phyloP scores from a whole-genome alignment of 495 filamentous ascomycete species.

The Neurospora cerealis region DNA sequence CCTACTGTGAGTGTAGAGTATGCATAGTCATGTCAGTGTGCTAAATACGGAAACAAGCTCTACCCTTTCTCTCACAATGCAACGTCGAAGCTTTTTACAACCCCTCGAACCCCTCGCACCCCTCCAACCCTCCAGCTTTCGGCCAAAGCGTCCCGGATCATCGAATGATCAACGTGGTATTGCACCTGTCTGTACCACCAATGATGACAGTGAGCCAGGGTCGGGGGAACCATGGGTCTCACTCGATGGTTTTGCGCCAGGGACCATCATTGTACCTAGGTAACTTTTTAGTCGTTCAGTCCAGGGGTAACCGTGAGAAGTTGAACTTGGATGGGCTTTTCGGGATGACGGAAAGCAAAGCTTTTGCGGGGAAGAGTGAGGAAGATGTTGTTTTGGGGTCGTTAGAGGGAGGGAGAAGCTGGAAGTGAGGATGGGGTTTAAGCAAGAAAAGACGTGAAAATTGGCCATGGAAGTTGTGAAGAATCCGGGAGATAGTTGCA shows the following conservation, averaged over 20 bases:
- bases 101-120: not conserved
- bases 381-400: no score
- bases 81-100: not conserved
- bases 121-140: no score
- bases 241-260: not conserved
- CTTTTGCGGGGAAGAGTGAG: no score
- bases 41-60: not conserved
- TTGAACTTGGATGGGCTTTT: not conserved
- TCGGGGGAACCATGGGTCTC: not conserved
- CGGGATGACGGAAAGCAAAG: not conserved
- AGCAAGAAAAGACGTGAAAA: no score
- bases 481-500: no score
- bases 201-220: not conserved
- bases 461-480: no score
- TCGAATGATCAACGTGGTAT: not conserved
- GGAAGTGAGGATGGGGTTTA: no score
- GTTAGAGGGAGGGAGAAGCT: no score
- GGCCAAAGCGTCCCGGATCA: not conserved
- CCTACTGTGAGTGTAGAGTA: no score
- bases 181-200: not conserved
- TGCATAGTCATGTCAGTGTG: not conserved
- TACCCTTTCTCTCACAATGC: not conserved
- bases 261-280: not conserved
- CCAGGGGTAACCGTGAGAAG: not conserved
- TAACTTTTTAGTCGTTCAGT: not conserved